Evolutionary conservation across 1,284 basidiomycete genomes (phyloP), one percentile per base, ranked within the genome.

Genomic region (Apiotrichum montevideense): DNA sequence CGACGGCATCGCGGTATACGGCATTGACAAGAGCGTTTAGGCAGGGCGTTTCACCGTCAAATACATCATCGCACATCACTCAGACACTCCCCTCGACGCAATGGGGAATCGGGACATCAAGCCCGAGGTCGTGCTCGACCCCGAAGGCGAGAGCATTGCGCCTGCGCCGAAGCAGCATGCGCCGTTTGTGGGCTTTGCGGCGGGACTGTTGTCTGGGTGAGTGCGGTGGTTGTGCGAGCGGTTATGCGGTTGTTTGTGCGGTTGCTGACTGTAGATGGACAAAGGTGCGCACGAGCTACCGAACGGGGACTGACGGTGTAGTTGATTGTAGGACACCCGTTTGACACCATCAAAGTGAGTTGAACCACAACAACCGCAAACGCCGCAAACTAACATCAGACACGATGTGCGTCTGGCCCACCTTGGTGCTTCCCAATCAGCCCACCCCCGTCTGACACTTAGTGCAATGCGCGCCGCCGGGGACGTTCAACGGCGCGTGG

Each of bases 381-480:
- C 44, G 40, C 32, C 10, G 54, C 53, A 60, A 49, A 64, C 50
- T 9, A 9, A 7, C 44, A 59, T 15, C 43, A 69, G 68, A 72
- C 71, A 15, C 51, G 72, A 65, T 62, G 67, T 71, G 51, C 54
- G 67, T 34, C 11, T 32, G 6, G 43, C 35, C 35, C 21, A 21
- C 8, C 13, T 39, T 39, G 9, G 9, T 13, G 37, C 37, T 39
- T 13, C 37, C 13, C 37, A 9, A 39, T 39, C 37, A 9, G 33
- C 11, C 33, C 47, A 34, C 39, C 14, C 14, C 33, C 9, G 6
- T 14, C 29, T 10, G 7, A 44, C 54, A 13, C 9, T 21, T 47
- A 70, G 66, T 77, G 51, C 76, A 78, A 69, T 75, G 74, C 53
- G 62, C 72, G 3, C 75, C 76, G 7, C 61, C 63, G 11, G 70